Percentiles rank a stretch among this genome's conserved stretches.
Evolutionary conservation across 495 filamentous ascomycete species (phyloP).

Genomic region (Evernia prunastri): DNA sequence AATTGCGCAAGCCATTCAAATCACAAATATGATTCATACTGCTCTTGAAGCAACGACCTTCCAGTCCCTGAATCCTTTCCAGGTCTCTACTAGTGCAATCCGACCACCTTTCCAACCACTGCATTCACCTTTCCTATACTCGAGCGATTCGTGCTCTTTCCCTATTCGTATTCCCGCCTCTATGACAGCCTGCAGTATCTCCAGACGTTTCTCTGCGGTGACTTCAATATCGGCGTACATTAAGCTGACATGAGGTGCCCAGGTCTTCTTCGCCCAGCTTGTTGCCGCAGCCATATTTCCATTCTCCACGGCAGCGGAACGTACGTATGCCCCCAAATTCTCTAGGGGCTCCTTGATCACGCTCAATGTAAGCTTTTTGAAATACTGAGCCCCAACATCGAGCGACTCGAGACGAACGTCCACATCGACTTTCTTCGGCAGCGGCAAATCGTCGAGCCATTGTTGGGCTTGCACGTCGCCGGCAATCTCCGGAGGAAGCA

Average conservation of each 20-base stretch:
- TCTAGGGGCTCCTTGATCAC: neutral
- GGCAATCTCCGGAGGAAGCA: neutral
- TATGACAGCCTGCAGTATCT: neutral
- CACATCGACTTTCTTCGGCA: neutral
- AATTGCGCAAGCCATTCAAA: neutral
- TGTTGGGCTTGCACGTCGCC: neutral
- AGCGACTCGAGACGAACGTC: neutral
- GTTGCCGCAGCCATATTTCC: neutral
- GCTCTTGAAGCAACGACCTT: neutral
- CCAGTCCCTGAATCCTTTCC: neutral
- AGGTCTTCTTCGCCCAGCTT: neutral
- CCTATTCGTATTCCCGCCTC: neutral
- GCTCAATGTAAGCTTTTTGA: neutral
- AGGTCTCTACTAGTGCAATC: neutral
- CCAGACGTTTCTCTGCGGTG: neutral
- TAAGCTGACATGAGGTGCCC: constrained; percentile 3
- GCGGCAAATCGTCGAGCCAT: neutral
- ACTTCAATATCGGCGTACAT: constrained; percentile 1
- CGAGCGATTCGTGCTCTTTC: neutral
- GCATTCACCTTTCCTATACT: neutral
- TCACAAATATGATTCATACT: neutral
- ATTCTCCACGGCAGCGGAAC: neutral
- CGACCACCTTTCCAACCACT: neutral
- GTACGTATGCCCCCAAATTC: neutral
- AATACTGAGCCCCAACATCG: neutral